These are phyloP conservation scores for Endotrypanum monterogeii DNA, from an alignment of 208 protist genomes.

Conservation along the genomic window DNA sequence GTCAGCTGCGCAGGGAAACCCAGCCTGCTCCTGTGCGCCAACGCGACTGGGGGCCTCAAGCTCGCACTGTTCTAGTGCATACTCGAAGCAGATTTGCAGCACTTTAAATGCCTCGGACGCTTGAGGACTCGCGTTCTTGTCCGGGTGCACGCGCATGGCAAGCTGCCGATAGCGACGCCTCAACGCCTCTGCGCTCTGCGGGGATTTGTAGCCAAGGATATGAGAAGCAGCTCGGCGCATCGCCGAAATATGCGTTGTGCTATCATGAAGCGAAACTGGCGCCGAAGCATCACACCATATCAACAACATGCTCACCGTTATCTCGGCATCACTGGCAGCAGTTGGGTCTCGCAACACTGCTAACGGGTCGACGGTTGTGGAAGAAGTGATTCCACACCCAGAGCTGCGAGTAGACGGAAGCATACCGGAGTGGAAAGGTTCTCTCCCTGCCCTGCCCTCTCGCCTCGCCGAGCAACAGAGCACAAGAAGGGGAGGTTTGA, in stretches of 20 bases:
- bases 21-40: background rate
- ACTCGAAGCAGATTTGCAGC: conserved; percentile 59
- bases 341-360: background rate
- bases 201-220: background rate
- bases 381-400: background rate
- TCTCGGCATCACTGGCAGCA: conserved; percentile 2
- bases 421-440: conserved; percentile 1
- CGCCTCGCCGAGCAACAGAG: background rate
- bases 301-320: conserved; percentile 6
- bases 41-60: background rate
- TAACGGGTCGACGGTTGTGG: background rate
- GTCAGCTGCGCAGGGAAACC: background rate
- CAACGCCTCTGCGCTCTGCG: conserved; percentile 21
- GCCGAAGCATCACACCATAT: conserved; percentile 7
- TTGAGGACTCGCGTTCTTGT: conserved; percentile 66
- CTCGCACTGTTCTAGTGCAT: background rate
- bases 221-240: background rate
- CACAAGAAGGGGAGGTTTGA: background rate
- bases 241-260: background rate
- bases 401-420: background rate
- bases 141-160: conserved; percentile 72
- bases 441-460: background rate
- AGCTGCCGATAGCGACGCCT: conserved; percentile 71
- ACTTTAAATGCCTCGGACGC: conserved; percentile 65
- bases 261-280: background rate